Percentiles rank a stretch among this genome's conserved stretches.
Conservation (phyloP, 768 basidiomycete genomes). For the Tulasnella sp. region DNA sequence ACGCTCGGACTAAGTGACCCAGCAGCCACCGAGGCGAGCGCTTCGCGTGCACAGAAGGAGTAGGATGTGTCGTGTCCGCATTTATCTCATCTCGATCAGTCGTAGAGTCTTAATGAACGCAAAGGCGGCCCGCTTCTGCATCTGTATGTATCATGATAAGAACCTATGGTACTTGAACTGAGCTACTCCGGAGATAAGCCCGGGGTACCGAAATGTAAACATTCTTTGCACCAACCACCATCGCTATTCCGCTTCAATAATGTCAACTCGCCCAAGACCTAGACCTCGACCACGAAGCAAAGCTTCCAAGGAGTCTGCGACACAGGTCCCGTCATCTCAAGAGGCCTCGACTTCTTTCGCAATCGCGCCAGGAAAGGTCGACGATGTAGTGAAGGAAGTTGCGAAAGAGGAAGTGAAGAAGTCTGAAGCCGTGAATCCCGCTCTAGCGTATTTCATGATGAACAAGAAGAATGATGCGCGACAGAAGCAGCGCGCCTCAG, state of each 20-base stretch:
- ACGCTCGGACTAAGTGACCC: not conserved
- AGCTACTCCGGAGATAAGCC: not conserved
- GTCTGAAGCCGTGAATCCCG: not conserved
- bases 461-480: conserved; percentile 15
- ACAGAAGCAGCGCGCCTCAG: not conserved
- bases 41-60: not conserved
- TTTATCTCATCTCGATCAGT: not conserved
- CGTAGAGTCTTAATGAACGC: too few species aligned
- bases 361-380: not conserved
- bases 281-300: not conserved
- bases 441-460: conserved; percentile 5
- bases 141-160: not conserved
- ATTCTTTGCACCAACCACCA: not conserved
- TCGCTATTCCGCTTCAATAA: not conserved
- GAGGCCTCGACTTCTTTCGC: not conserved
- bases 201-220: not conserved
- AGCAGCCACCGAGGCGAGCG: not conserved
- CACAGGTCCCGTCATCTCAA: not conserved
- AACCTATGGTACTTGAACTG: too few species aligned
- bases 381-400: conserved; percentile 1
- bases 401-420: not conserved
- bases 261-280: conserved; percentile 11
- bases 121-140: not conserved
- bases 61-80: not conserved
- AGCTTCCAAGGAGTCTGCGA: not conserved